Conservation (phyloP, 2,329 filamentous ascomycete genomes). For the Colletotrichum sp. region DNA sequence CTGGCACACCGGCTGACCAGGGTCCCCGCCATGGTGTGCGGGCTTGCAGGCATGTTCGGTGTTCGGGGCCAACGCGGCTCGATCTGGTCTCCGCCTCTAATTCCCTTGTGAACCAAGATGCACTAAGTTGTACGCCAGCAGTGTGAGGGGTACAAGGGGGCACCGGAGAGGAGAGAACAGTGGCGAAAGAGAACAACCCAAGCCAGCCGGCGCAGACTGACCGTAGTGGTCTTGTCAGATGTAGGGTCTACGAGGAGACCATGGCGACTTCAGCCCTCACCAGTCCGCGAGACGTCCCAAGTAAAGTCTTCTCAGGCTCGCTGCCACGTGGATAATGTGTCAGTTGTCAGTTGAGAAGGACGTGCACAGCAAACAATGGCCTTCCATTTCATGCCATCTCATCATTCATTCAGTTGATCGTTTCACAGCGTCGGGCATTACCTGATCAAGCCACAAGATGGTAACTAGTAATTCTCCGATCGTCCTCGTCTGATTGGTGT, state of each 20-base stretch:
- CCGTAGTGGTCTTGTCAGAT: neutral
- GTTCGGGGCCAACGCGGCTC: neutral
- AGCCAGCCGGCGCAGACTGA: neutral
- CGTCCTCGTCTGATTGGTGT: constrained; percentile 33
- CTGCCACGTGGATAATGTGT: neutral
- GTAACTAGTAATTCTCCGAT: neutral
- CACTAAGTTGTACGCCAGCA: neutral
- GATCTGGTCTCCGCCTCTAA: neutral
- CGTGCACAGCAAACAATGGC: neutral
- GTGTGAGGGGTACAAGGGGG: neutral
- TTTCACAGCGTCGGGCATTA: neutral
- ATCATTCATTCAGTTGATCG: neutral
- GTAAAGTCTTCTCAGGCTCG: neutral
- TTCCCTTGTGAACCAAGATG: neutral
- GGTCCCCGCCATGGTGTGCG: neutral
- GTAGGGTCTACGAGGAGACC: neutral
- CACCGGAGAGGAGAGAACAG: neutral
- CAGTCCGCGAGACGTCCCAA: neutral
- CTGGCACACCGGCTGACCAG: neutral
- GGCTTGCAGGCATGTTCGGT: neutral
- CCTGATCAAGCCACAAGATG: neutral
- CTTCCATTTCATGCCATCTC: neutral
- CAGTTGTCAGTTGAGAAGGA: neutral
- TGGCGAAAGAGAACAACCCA: neutral
- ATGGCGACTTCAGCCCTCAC: neutral